Evolutionary conservation across 257 asterid genomes (phyloP), one percentile per base, ranked within the genome.

Genomic region (Gynochthodes officinalis): DNA sequence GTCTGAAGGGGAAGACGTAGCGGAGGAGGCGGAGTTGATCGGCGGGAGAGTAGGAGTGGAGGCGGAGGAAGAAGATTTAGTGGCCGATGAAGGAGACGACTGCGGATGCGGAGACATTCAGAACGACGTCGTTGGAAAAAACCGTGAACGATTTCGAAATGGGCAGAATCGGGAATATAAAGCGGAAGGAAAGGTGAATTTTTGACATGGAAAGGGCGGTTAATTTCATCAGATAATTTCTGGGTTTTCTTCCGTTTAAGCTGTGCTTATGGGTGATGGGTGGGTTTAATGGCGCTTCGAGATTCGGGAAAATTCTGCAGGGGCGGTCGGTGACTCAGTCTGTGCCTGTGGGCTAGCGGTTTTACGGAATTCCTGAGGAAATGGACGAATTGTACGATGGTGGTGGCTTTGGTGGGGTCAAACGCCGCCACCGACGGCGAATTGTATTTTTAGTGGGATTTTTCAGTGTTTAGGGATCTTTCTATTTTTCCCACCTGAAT

Each of bases 1-100:
- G 78, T 73, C 79, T 68, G 90, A 75, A n/a, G 85, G 54, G 16
- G 85, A 55, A 67, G 80, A 57, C 42, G 60, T 15, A 67, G 64
- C 19, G 62, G 59, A 11, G 43, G 82, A 21, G 67, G 80, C 28
- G 37, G 79, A 23, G 37, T 73, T 23, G 57, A 40, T 14, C 44
- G 61, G 67, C 3, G 78, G 72, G 1, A 35, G 75, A 60, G 69
- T 28, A 3, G 73, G 40, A 21, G 42, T 64, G 65, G 75, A 14
- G 64, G 65, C 0, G 62, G 77, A 48, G 10, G 82, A 4, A 15
- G 79, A 21, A 4, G 79, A 52, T 37, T 52, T 48, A 65, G 59
- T 14, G 43, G 72, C 28, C 69, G 76, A 52, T 46, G 62, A n/a
- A 9, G 68, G 53, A 2, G 73, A 15, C 8, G 48, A 23, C 30